A percentile compares a stretch with the other conserved stretches of the same genome.
Evolutionary conservation across 2,329 filamentous ascomycete genomes (phyloP).

Genomic region (Lachnellula cervina): DNA sequence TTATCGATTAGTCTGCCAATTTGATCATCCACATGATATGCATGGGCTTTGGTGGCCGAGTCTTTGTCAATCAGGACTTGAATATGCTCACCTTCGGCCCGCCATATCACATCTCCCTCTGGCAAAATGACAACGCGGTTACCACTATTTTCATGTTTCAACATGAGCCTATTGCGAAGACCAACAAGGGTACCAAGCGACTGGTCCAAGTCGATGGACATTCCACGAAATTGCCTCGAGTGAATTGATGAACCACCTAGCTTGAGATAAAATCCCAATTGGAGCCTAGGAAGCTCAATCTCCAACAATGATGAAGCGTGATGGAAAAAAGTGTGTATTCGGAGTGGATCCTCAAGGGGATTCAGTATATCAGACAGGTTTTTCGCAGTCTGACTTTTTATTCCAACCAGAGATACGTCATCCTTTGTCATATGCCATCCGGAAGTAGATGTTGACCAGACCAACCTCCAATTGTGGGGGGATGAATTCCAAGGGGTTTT

Average conservation of each 20-base stretch:
- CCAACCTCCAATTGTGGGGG: constrained; percentile 6
- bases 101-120: constrained; percentile 28
- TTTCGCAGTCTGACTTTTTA: constrained; percentile 4
- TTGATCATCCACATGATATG: background rate
- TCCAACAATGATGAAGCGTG: constrained; percentile 8
- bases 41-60: background rate
- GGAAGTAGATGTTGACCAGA: background rate
- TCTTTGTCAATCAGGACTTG: background rate
- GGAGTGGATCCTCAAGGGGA: background rate
- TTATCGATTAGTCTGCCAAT: constrained; percentile 1
- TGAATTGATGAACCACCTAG: constrained; percentile 26
- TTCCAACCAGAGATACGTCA: constrained; percentile 1
- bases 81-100: background rate
- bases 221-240: constrained; percentile 44
- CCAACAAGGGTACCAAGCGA: constrained; percentile 43
- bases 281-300: constrained; percentile 41
- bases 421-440: background rate
- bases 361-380: background rate
- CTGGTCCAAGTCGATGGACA: constrained; percentile 42
- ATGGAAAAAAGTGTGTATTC: background rate
- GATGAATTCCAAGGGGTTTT: constrained; percentile 5
- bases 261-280: constrained; percentile 40
- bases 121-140: constrained; percentile 36
- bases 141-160: constrained; percentile 30
- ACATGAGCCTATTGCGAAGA: constrained; percentile 42